Base-by-base conservation (phyloP, 2,329 filamentous ascomycete genomes). In the Cercospora sesami region DNA sequence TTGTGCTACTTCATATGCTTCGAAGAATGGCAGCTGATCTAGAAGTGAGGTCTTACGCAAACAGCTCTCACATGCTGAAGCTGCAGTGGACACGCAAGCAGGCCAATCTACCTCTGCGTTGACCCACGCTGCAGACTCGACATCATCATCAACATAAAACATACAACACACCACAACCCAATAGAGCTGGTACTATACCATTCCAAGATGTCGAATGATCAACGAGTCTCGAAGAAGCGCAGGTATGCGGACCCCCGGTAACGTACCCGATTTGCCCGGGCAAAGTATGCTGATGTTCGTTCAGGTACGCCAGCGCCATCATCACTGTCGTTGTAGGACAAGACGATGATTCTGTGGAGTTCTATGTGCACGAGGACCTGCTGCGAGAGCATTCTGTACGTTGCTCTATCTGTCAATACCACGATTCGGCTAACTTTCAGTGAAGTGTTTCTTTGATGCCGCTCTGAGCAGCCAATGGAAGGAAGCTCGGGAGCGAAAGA, bases 351-450 rank as follows among this genome's bases (percentile, higher is more conserved):
- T 12, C 12, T 14, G 60, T 21, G 9, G 26, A 10, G 14, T 51
- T 62, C 26, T n/a, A 33, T 5, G 60, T 62, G 33, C 60, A 62
- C 39, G 60, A 62, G 28, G 60, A 62, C 12, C 8, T 48, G 5
- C 6, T 62, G 7, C 33, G 55, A 2, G 28, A 62, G 36, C 39
- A 48, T 14, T 62, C 60, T 9, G 60, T 62, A 23, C 6, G 33
- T 28, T 30, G 28, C 28, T 30, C 6, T 7, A 6, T 30, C 28
- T 30, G 5, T 4, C 5, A 30, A 30, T 30, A 30, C 28, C 9
- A 21, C 6, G 7, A 9, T 33, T 14, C 3, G 21, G 6, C 59
- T 28, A 12, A 61, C 10, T 42, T 8, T 3, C 8, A 18, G 18
- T 9, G 28, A 7, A 61, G 59, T 10, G 5, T 9, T 61, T 61